Base-by-base conservation (phyloP, 306 rosid genomes). In the Prunus kanzakura region DNA sequence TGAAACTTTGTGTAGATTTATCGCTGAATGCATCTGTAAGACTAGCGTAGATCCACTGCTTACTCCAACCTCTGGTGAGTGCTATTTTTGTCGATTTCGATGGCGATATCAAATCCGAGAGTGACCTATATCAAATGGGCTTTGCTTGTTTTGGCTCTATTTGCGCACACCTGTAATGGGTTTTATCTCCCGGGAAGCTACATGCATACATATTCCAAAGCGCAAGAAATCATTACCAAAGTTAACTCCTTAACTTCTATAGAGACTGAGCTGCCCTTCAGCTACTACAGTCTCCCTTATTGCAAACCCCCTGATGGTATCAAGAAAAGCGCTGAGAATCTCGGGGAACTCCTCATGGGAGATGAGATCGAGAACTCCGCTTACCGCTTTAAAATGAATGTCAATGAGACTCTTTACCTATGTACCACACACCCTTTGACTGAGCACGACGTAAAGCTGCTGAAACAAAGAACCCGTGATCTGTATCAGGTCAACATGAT, bases 121-220 rank as follows among this genome's bases (percentile, higher is more conserved):
- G 81, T 67, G 73, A 79, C 84, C 49, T 74, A 54, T 69, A 55
- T 80, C 41, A 49, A 13, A 55, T 71, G 86, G 89, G 66, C 77
- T 77, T 78, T 83, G 78, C 51, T 88, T 18, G 71, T 55, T 45
- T 61, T 75, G 57, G 18, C 82, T 58, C 1, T 86, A 71, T 75
- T 81, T n/a, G 82, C 63, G 20, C 43, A 82, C 78, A 72, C 83
- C 50, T 64, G 85, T 64, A 32, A 84, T 86, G 96, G 89, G 32
- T 94, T 94, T 82, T 94, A 91, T 78, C 96, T 94, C 6, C 98
- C 98, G 0, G 98, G 96, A 55, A 94, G 96, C 83, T 94, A 91
- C 90, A 90, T 91, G 96, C 89, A 91, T 70, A 90, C 92, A 2
- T 94, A 91, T 85, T 80, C 94, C n/a, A 65, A 75, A 50, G 87